Base-by-base conservation (phyloP, 139 green algal species). In the Volvox africanus region DNA sequence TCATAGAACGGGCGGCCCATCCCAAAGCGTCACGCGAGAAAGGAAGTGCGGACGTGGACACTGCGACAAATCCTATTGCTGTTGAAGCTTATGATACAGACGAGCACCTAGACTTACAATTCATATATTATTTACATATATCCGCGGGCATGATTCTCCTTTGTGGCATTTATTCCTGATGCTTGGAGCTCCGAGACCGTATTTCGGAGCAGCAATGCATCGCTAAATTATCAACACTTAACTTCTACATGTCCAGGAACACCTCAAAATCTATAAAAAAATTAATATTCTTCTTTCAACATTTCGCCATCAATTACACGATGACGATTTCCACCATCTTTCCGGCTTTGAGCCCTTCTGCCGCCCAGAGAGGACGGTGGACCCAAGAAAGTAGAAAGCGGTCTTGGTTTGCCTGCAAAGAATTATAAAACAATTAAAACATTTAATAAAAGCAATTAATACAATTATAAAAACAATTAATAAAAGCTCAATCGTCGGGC, bases 1-100 rank as follows among this genome's bases (percentile, higher is more conserved):
- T 84, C 86, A 19, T 61, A 76, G 35, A 90, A 90, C 0, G 86
- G 86, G 5, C 71, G 71, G 0, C 86, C 86, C 86, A 90, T 88
- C 67, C 13, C 80, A 73, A 32, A 50, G 1, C 33, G 50, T 30
- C 36, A 21, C 28, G 24, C 50, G 18, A 12, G 30, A 37, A 44
- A 50, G 28, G 55, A 55, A 18, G 55, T 86, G 55, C 80, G 1
- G 80, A 86, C 80, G 80, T 86, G 80, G 80, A 37, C 22, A 84
- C 28, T 11, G 67, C 30, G 26, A n/a, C 14, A 79, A 35, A 32
- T 1, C 71, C 71, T 79, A 32, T 6, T 30, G 26, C 71, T 79
- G 20, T 28, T 75, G 44, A 55, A 55, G 44, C 44, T 55, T 14
- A 14, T 55, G 44, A 55, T 55, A 55, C 5, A 55, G 9, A 55